Evolutionary conservation across 805 yeast species (phyloP).

Genomic region (Yamadazyma akitaensis): DNA sequence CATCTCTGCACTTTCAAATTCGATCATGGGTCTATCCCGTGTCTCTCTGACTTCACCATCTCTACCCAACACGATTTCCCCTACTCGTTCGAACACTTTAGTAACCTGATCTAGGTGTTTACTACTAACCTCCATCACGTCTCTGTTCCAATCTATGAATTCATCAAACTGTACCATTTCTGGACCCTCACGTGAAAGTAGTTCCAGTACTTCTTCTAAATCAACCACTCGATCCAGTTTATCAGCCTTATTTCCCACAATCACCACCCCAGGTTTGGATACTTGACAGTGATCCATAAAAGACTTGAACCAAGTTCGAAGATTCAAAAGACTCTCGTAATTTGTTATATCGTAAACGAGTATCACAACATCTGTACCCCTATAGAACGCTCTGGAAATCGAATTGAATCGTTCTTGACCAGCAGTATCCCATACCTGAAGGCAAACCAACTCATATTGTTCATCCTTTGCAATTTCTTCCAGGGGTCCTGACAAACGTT

Average conservation of each 20-base stretch:
- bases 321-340: conserved; percentile 47
- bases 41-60: conserved; percentile 12
- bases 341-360: conserved; percentile 53
- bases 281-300: conserved; percentile 49
- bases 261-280: conserved; percentile 43
- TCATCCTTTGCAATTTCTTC: not conserved
- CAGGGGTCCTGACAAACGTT: too few species aligned
- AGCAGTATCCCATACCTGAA: conserved; percentile 58
- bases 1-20: conserved; percentile 32
- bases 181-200: conserved; percentile 21
- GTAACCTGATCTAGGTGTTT: conserved; percentile 29
- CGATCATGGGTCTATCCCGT: conserved; percentile 17
- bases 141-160: conserved; percentile 34
- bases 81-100: conserved; percentile 35
- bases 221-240: conserved; percentile 34
- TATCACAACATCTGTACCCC: conserved; percentile 57
- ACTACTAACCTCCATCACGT: conserved; percentile 32
- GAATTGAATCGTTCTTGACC: conserved; percentile 48
- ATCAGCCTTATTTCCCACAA: conserved; percentile 55
- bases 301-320: conserved; percentile 46
- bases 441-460: conserved; percentile 3
- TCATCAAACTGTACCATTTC: conserved; percentile 18
- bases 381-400: conserved; percentile 51
- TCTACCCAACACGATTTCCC: conserved; percentile 36
- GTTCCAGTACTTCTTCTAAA: conserved; percentile 32